Evolutionary conservation across 2,329 filamentous ascomycete genomes (phyloP), one percentile per base, ranked within the genome.

Genomic region (Penicillium sp.): DNA sequence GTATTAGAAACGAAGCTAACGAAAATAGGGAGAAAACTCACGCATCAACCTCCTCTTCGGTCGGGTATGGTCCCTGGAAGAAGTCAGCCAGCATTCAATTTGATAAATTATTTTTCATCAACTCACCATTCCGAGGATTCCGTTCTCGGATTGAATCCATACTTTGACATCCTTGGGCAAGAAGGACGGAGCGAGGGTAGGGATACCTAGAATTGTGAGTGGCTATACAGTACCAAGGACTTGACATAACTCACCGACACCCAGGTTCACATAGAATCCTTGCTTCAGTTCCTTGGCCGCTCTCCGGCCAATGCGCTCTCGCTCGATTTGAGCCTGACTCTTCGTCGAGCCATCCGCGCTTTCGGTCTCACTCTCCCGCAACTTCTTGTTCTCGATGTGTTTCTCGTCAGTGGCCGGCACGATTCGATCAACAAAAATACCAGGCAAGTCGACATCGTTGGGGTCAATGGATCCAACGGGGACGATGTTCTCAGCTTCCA

Each of bases 141-240:
- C 91, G 73, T 96, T 96, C 77, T 96, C 91, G 0, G 88, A 91
- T 72, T 96, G 91, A 44, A 96, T 83, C 85, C 90, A 91, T 29
- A 96, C 91, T 58, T 88, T 85, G 16, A 86, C 82, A 50, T 83
- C 84, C 0, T 83, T 73, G 1, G 89, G 85, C 7, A 96, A 76
- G 71, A 90, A 92, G 0, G 87, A 89, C 0, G 90, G 90, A 1
- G 91, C 90, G n/a, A 95, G 80, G 14, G 91, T 96, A 0, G 91
- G 91, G 72, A 96, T 91, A n/a, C 90, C 84, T 73, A 14, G 3
- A 39, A n/a, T 27, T 19, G 6, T 21, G 14, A 45, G 42, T 33
- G 24, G 44, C 26, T 45, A 31, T 27, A 24, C 63, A 10, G 63
- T 44, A n/a, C 45, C 16, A 33, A 16, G 13, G 16, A 7, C 5